A percentile compares a stretch with the other conserved stretches of the same genome.
Evolutionary conservation across 108 stramenopile genomes (phyloP).

Genomic region (Skeletonema menzelii): DNA sequence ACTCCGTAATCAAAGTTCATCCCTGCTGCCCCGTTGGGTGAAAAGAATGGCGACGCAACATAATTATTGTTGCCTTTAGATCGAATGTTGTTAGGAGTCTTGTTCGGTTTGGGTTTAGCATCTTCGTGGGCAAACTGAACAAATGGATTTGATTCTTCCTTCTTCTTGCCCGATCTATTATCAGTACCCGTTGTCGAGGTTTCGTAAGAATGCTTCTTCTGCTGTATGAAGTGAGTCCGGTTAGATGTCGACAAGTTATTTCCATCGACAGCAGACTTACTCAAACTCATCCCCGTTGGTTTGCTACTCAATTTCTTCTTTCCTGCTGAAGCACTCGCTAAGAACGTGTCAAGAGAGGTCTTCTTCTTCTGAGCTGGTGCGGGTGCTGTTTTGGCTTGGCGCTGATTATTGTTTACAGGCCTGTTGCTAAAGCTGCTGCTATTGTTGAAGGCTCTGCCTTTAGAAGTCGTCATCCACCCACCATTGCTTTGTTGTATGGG

Average conservation of each 20-base stretch:
- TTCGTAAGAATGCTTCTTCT: neutral
- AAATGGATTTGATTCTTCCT: conserved; percentile 19
- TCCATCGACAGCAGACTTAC: neutral
- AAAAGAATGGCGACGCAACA: conserved; percentile 15
- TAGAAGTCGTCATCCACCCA: conserved; percentile 16
- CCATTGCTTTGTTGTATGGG: neutral
- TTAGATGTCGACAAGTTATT: neutral
- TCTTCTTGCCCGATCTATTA: neutral
- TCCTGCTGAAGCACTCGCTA: neutral
- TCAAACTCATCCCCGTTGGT: neutral
- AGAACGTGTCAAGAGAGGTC: conserved; percentile 2
- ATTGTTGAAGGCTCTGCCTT: neutral
- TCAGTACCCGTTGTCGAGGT: neutral
- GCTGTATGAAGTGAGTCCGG: neutral
- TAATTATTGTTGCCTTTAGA: neutral
- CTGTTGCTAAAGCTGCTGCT: neutral
- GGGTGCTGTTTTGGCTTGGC: neutral
- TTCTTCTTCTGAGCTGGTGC: neutral
- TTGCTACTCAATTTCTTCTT: neutral
- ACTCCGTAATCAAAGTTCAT: conserved; percentile 31
- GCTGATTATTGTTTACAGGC: neutral
- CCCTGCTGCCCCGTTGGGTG: conserved; percentile 14
- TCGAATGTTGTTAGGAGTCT: neutral
- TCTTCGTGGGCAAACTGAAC: conserved; percentile 6
- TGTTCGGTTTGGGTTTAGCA: neutral